Evolutionary conservation across 2,329 filamentous ascomycete species (phyloP).

Genomic region (Ceratocystis variospora): DNA sequence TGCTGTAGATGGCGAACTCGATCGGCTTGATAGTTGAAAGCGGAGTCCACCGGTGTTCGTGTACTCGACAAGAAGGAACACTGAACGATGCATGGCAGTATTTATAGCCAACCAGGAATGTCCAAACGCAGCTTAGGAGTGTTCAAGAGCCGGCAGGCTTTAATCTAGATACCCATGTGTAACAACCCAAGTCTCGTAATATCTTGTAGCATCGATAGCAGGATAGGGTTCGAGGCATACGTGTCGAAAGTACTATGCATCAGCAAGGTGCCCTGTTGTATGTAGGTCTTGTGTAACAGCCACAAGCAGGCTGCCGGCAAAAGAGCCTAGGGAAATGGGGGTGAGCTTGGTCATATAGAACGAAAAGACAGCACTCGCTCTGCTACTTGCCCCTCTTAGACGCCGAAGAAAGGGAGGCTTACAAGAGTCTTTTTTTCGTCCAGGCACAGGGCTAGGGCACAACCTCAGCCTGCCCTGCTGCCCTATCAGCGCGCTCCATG

Average conservation of each 20-base stretch:
- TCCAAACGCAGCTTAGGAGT: not conserved
- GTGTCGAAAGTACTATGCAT: not conserved
- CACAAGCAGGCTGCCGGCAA: not conserved
- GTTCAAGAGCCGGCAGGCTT: not conserved
- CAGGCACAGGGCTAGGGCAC: too few species aligned
- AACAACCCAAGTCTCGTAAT: not conserved
- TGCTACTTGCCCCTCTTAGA: not conserved
- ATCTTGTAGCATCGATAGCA: not conserved
- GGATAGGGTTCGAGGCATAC: not conserved
- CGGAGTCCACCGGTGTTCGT: too few species aligned
- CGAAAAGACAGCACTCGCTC: not conserved
- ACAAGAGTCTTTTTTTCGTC: too few species aligned
- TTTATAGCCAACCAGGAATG: not conserved
- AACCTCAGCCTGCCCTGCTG: too few species aligned
- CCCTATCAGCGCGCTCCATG: not conserved
- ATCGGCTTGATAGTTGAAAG: too few species aligned
- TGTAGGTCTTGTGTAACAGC: not conserved
- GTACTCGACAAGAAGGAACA: too few species aligned
- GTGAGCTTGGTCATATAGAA: not conserved
- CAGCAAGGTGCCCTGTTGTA: not conserved
- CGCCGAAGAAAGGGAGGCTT: too few species aligned
- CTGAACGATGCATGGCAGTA: not conserved
- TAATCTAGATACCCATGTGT: not conserved
- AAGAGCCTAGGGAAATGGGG: not conserved
- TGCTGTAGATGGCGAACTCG: too few species aligned